Percentiles rank a stretch among this genome's conserved stretches.
These are phyloP conservation scores for Fraxinus albicans DNA, from an alignment of 305 asterid species.

Conservation along the genomic window DNA sequence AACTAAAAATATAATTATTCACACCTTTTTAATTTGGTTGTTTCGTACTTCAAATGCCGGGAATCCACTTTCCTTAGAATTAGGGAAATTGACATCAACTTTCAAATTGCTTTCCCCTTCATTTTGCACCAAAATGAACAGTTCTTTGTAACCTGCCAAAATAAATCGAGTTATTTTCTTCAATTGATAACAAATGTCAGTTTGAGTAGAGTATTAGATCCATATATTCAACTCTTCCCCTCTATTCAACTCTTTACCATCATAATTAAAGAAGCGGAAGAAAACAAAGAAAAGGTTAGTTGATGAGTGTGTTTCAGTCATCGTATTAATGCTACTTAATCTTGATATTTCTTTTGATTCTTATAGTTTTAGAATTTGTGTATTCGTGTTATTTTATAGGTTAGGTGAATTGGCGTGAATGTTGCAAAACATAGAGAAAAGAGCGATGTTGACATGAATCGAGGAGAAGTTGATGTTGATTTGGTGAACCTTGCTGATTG, in stretches of 20 bases:
- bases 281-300: not conserved
- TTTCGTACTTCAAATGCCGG: constrained; percentile 38
- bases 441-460: no score
- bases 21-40: constrained; percentile 44
- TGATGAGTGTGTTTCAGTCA: no score
- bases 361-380: no score
- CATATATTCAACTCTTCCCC: not conserved
- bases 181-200: not conserved
- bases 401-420: no score
- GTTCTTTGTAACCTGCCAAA: constrained; percentile 39
- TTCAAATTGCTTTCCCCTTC: constrained; percentile 46
- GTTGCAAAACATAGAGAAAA: no score
- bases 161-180: constrained; percentile 13
- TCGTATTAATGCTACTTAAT: no score
- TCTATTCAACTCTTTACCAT: constrained; percentile 6
- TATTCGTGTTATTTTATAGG: no score
- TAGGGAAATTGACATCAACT: constrained; percentile 40
- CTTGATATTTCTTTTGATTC: no score
- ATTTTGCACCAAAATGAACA: constrained; percentile 53
- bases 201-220: not conserved
- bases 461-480: no score
- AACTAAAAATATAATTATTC: constrained; percentile 16
- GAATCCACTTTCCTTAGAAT: constrained; percentile 23
- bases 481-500: no score
- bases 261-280: not conserved